Base-by-base conservation (phyloP, 768 basidiomycete genomes). In the Amanita pallidorosea region DNA sequence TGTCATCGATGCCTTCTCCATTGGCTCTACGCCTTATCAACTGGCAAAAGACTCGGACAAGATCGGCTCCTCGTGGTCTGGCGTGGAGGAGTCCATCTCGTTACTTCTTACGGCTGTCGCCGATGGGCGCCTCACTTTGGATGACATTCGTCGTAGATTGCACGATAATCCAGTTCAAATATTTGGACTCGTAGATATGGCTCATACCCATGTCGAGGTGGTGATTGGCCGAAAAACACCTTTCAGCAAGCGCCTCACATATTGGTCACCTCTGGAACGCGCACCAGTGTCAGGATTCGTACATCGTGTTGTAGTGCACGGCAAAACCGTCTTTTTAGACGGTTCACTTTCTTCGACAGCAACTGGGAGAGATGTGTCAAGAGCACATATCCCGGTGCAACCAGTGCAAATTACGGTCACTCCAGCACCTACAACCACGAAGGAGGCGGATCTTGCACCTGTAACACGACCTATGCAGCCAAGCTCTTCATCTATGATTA, bases 91-190 rank as follows among this genome's bases (percentile, higher is more conserved):
- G 62, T 78, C 89, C 0, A 75, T 97, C 17, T 92, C 89, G 5
- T 73, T 99, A 5, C 69, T 98, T 35, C 76, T 99, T 41, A 85
- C 83, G 3, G 95, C 96, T 1, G 90, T 96, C 15, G 68, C 75
- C 3, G 77, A 87, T 8, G 85, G 87, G 7, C 81, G 80, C 31
- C 72, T 98, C 23, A 87, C 86, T 0, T 71, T 96, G 49, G 80
- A 88, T 36, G 90, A 88, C 63, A 81, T 99, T 56, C 81, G 80
- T 33, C 61, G 72, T n/a, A 81, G 92, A 43, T 65, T 97, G 15
- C 83, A 92, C 62, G 93, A 97, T 60, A 97, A 96, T 65, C 95
- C 96, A 1, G 77, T 87, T 17, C 76, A 80, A 36, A 97, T 99
- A 62, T 96, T 98, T 63, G 85, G 84, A 31, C 75, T 98, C 11